Conservation (phyloP, 2,329 filamentous ascomycete genomes). For the Cladophialophora exuberans region DNA sequence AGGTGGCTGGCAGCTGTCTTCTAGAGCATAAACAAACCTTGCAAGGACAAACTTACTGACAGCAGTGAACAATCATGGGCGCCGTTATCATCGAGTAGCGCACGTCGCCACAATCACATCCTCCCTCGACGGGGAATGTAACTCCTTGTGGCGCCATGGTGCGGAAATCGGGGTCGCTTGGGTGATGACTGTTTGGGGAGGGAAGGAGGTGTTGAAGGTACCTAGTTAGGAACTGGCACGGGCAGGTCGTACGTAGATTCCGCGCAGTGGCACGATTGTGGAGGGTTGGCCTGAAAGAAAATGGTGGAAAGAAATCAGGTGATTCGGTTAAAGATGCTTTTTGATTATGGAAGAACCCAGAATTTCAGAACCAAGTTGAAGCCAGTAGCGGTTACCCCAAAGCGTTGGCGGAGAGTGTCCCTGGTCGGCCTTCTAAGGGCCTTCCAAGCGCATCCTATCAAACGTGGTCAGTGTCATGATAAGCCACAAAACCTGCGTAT, state of each 20-base stretch:
- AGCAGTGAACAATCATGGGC: slow-evolving; percentile 30
- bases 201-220: no score
- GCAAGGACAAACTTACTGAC: slow-evolving; percentile 29
- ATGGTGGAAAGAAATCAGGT: no score
- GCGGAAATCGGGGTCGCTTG: not conserved
- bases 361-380: no score
- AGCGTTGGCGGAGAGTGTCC: not conserved
- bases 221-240: no score
- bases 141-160: slow-evolving; percentile 21
- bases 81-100: slow-evolving; percentile 22
- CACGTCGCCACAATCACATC: slow-evolving; percentile 26
- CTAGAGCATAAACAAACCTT: not conserved
- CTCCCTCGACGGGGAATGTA: slow-evolving; percentile 21
- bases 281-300: slow-evolving; percentile 9
- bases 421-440: not conserved
- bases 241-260: no score
- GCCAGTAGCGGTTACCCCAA: no score
- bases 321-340: no score
- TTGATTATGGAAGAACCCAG: no score
- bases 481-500: slow-evolving; percentile 13
- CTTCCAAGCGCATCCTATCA: slow-evolving; percentile 14
- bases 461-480: slow-evolving; percentile 17
- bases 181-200: no score
- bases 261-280: not conserved
- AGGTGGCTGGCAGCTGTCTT: no score